phyloP scores from a whole-genome alignment of 441 rosid genomes.

The Raphanus hybrid region DNA sequence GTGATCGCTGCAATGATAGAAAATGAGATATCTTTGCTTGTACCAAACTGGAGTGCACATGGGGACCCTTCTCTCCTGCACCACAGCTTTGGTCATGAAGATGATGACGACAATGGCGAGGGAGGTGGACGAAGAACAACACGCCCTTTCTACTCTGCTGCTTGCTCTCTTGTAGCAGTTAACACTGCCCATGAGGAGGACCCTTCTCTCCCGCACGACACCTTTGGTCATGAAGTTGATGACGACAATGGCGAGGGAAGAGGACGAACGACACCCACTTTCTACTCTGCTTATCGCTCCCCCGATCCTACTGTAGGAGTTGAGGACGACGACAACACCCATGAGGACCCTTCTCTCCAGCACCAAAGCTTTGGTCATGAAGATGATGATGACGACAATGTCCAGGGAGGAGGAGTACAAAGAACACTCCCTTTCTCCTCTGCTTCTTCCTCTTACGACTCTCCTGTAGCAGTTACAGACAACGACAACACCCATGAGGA shows the following conservation, averaged over 20 bases:
- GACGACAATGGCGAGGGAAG: neutral
- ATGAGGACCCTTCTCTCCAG: conserved; percentile 35
- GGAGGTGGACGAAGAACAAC: conserved; percentile 24
- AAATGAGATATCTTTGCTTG: conserved; percentile 68
- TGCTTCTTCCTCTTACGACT: neutral
- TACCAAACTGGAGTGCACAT: conserved; percentile 62
- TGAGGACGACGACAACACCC: conserved; percentile 22
- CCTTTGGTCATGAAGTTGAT: conserved; percentile 45
- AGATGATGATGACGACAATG: conserved; percentile 39
- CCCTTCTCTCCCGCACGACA: conserved; percentile 46
- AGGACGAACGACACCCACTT: conserved; percentile 43
- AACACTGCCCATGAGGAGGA: conserved; percentile 19
- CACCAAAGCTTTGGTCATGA: conserved; percentile 53
- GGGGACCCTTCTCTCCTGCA: conserved; percentile 40
- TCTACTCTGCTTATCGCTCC: conserved; percentile 41
- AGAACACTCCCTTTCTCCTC: conserved; percentile 51
- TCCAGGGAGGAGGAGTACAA: conserved; percentile 1
- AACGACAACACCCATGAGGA: conserved; percentile 27
- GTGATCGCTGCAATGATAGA: conserved; percentile 88
- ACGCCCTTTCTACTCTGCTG: conserved; percentile 51
- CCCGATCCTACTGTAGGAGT: neutral
- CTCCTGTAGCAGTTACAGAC: conserved; percentile 5
- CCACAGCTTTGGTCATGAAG: conserved; percentile 50
- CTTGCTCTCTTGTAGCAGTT: conserved; percentile 53
- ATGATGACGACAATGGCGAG: conserved; percentile 34